Evolutionary conservation across 108 stramenopile species (phyloP).

Genomic region (Nitzschia sp.): DNA sequence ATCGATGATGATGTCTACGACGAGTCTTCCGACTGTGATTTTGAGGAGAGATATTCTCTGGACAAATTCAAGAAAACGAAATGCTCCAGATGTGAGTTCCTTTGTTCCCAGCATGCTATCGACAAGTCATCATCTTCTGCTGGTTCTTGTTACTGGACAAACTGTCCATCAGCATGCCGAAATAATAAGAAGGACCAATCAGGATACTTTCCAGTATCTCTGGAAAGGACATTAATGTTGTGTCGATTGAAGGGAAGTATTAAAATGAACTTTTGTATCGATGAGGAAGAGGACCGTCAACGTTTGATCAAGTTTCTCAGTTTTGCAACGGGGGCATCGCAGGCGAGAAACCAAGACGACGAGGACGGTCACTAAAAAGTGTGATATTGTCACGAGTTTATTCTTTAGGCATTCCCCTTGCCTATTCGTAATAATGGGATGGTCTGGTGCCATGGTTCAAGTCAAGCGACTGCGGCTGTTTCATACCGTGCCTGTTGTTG

Average conservation of each 20-base stretch:
- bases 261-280: neutral
- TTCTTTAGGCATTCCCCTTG: too few relatives aligned
- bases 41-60: neutral
- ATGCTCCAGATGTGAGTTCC: neutral
- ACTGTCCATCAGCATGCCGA: neutral
- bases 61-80: neutral
- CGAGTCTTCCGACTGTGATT: neutral
- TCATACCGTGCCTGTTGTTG: too few relatives aligned
- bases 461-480: too few relatives aligned
- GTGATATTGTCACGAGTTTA: neutral
- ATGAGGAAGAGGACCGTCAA: neutral
- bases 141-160: neutral
- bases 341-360: neutral
- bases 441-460: too few relatives aligned
- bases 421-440: too few relatives aligned
- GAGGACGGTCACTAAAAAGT: neutral
- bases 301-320: neutral
- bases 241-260: neutral
- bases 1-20: too few relatives aligned
- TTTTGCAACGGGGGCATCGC: neutral
- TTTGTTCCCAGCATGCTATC: neutral
- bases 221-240: neutral
- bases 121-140: neutral
- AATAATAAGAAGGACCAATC: neutral
- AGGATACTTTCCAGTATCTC: neutral